These are phyloP conservation scores for Trichoderma orchidacearum DNA, from an alignment of 495 filamentous ascomycete genomes.

Conservation along the genomic window DNA sequence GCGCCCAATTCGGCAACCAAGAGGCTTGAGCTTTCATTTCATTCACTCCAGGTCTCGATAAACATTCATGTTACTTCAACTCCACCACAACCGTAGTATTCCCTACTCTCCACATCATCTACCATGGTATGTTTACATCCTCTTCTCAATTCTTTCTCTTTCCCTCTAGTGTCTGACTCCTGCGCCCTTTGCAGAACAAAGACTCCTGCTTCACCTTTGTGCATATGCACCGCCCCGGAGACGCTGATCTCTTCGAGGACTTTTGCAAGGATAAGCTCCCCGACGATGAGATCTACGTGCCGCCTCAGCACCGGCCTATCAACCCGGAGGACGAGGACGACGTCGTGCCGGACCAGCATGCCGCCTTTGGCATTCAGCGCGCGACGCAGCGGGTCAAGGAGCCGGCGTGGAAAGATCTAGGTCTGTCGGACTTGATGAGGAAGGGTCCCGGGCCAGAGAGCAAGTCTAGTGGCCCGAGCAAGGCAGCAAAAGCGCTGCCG, in stretches of 20 bases:
- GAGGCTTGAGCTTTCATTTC: no score
- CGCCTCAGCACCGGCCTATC: conserved; percentile 76
- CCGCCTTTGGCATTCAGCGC: conserved; percentile 86
- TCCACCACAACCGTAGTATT: no score
- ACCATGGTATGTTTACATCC: not conserved
- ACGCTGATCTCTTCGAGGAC: conserved; percentile 90
- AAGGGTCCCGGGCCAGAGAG: conserved; percentile 29
- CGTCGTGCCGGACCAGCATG: conserved; percentile 93
- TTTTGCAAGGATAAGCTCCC: conserved; percentile 57
- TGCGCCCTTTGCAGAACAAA: conserved; percentile 52
- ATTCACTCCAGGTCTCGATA: no score
- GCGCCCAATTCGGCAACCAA: no score
- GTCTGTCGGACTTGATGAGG: conserved; percentile 56
- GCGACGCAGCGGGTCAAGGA: conserved; percentile 63
- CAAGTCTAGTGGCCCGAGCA: conserved; percentile 8
- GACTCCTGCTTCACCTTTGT: conserved; percentile 78
- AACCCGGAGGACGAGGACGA: conserved; percentile 98
- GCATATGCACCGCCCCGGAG: conserved; percentile 66
- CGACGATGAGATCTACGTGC: conserved; percentile 75
- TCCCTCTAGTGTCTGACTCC: not conserved
- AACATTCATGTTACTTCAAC: no score
- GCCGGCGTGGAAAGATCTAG: conserved; percentile 76
- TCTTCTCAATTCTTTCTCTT: not conserved
- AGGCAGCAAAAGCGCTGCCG: conserved; percentile 25
- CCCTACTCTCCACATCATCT: not conserved